Evolutionary conservation across 345 rosid species (phyloP).

Genomic region (Combretum micranthum): DNA sequence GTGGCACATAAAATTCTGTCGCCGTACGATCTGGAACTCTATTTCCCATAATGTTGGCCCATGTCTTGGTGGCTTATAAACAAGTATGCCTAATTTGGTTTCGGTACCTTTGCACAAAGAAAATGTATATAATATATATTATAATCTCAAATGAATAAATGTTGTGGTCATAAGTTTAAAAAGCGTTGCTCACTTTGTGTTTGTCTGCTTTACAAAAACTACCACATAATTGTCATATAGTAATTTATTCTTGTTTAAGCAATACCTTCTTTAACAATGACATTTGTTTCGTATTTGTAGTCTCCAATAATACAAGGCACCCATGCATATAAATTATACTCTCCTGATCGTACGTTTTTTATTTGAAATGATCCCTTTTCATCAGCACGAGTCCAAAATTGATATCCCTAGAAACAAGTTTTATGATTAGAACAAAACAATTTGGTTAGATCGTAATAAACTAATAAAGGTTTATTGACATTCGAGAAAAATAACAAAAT

Average conservation of each 20-base stretch:
- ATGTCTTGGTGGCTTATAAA: constrained; percentile 30
- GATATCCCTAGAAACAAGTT: constrained; percentile 23
- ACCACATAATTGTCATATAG: neutral
- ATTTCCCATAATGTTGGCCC: constrained; percentile 49
- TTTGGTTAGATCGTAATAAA: too few relatives aligned
- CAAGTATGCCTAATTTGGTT: constrained; percentile 12
- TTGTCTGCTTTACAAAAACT: too few relatives aligned
- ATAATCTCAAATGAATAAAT: neutral
- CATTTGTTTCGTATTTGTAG: constrained; percentile 13
- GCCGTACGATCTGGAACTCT: constrained; percentile 31
- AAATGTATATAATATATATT: too few relatives aligned
- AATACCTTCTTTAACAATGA: constrained; percentile 22
- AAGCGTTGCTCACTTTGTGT: too few relatives aligned
- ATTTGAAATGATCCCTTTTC: constrained; percentile 20
- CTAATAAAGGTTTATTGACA: neutral
- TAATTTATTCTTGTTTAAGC: neutral
- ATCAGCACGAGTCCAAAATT: constrained; percentile 31
- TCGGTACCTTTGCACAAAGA: constrained; percentile 11
- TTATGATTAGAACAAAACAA: neutral
- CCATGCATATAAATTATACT: constrained; percentile 30
- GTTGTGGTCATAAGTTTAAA: neutral
- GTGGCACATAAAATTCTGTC: constrained; percentile 32
- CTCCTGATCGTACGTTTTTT: constrained; percentile 23
- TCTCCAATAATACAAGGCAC: constrained; percentile 35
- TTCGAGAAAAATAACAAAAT: neutral